A percentile compares a stretch with the other conserved stretches of the same genome.
Evolutionary conservation across 495 filamentous ascomycete species (phyloP).

Genomic region (Aspergillus incahuasiensis): DNA sequence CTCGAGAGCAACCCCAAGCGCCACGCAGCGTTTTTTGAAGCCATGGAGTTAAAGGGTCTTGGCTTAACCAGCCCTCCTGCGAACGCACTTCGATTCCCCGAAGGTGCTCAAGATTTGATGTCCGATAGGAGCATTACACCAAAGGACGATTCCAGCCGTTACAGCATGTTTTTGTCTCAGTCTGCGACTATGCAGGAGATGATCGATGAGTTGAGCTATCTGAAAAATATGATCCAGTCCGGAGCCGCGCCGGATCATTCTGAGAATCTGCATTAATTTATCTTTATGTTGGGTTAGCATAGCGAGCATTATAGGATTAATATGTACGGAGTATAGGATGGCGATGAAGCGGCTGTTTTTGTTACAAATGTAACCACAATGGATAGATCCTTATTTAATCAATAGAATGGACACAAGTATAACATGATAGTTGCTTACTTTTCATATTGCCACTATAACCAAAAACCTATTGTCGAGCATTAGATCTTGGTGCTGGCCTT

Average conservation of each 20-base stretch:
- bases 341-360: background rate
- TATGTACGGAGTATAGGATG: background rate
- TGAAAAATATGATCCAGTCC: conserved; percentile 47
- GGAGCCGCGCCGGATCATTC: conserved; percentile 19
- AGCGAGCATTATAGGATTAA: background rate
- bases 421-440: background rate
- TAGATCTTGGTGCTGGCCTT: background rate
- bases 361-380: background rate
- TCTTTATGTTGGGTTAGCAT: conserved; percentile 2
- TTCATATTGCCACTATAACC: background rate
- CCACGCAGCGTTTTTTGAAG: conserved; percentile 40
- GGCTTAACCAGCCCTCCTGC: conserved; percentile 27
- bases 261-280: background rate
- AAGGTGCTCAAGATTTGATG: conserved; percentile 9
- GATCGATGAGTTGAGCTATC: conserved; percentile 50
- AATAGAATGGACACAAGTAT: background rate
- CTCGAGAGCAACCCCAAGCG: conserved; percentile 44
- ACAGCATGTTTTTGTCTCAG: conserved; percentile 26
- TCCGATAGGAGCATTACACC: conserved; percentile 6
- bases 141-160: conserved; percentile 12
- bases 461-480: background rate
- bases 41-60: conserved; percentile 29
- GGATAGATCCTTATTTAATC: background rate
- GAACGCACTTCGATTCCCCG: conserved; percentile 23
- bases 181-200: conserved; percentile 43